phyloP scores from a whole-genome alignment of 306 rosid genomes.

The Fagus crenata region DNA sequence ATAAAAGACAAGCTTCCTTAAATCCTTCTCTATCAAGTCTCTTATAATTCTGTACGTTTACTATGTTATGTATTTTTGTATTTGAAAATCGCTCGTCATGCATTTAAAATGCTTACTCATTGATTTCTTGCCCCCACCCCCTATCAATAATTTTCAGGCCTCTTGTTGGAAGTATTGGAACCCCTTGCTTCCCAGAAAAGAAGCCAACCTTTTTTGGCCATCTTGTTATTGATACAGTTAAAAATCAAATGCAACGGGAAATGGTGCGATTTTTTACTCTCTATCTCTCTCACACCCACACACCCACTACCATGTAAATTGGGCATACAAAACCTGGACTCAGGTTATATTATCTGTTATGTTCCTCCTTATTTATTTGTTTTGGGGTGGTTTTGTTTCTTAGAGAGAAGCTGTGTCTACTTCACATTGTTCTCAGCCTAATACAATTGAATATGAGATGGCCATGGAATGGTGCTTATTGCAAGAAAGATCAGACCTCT shows the following conservation, averaged over 20 bases:
- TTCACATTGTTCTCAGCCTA: slow-evolving; percentile 60
- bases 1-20: background rate
- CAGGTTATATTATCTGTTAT: background rate
- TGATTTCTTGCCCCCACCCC: background rate
- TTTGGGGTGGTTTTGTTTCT: slow-evolving; percentile 16
- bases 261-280: slow-evolving; percentile 41
- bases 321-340: background rate
- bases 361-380: background rate
- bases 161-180: slow-evolving; percentile 58
- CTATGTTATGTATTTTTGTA: background rate
- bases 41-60: background rate
- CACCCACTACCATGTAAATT: background rate
- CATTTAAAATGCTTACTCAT: background rate
- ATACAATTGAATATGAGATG: slow-evolving; percentile 54
- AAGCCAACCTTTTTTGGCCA: slow-evolving; percentile 71
- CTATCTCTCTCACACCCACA: slow-evolving; percentile 12
- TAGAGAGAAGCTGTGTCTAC: slow-evolving; percentile 61
- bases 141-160: slow-evolving; percentile 45
- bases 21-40: too few relatives aligned
- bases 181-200: slow-evolving; percentile 54
- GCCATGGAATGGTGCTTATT: slow-evolving; percentile 55
- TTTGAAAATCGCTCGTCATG: background rate
- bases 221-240: slow-evolving; percentile 50
- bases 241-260: slow-evolving; percentile 57
- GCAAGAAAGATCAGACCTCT: slow-evolving; percentile 46